Conservation (phyloP, 805 yeast genomes). For the Brettanomyces nanus region DNA sequence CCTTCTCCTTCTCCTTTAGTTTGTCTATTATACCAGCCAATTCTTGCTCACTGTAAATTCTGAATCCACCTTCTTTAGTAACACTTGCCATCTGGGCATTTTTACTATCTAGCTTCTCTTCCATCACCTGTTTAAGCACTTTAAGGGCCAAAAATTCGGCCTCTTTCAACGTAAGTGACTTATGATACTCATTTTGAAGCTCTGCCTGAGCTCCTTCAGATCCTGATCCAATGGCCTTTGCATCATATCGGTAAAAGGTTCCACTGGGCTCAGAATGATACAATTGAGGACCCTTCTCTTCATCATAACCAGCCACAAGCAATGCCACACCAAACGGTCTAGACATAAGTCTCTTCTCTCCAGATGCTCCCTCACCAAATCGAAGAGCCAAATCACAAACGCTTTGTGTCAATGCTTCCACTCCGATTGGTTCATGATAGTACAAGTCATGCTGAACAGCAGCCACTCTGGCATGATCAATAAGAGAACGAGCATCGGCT, state of each 20-base stretch:
- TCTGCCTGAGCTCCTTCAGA: constrained; percentile 99
- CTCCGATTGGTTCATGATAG: constrained; percentile 87
- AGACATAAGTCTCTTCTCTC: constrained; percentile 92
- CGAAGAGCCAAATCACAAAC: constrained; percentile 95
- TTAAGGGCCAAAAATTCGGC: constrained; percentile 87
- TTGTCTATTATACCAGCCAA: constrained; percentile 74
- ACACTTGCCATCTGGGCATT: constrained; percentile 94
- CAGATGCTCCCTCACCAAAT: constrained; percentile 95
- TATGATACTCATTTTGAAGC: constrained; percentile 92
- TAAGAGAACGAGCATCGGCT: constrained; percentile 98
- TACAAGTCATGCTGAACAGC: constrained; percentile 82
- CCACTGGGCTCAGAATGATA: constrained; percentile 99
- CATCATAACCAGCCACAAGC: constrained; percentile 89
- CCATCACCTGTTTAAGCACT: constrained; percentile 96
- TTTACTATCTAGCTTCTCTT: constrained; percentile 90
- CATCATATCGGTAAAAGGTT: constrained; percentile 94
- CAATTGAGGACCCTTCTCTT: constrained; percentile 90
- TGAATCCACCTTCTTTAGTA: constrained; percentile 78
- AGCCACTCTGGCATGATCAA: constrained; percentile 93
- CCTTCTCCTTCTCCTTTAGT: constrained; percentile 62
- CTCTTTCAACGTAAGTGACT: constrained; percentile 81
- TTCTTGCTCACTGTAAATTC: constrained; percentile 73
- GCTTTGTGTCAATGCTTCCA: constrained; percentile 90
- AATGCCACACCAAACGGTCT: constrained; percentile 99
- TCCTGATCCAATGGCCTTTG: constrained; percentile 98